phyloP scores from a whole-genome alignment of 2,329 filamentous ascomycete genomes.

The Paracoccidioides brasiliensis region DNA sequence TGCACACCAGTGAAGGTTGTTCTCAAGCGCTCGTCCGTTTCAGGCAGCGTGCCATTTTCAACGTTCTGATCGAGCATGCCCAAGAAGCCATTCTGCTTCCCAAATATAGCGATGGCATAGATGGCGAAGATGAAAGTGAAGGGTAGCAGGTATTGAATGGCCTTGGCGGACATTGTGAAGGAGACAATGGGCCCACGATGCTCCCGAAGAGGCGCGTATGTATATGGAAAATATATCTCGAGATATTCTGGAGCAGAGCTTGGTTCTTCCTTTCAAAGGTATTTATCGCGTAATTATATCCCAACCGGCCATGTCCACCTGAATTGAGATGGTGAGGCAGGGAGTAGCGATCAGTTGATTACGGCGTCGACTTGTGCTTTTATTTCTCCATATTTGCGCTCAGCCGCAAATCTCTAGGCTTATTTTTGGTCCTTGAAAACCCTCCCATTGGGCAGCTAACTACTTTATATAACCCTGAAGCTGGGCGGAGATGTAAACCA shows the following conservation, averaged over 20 bases:
- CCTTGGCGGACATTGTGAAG: background rate
- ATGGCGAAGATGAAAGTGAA: slow-evolving; percentile 20
- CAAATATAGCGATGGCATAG: slow-evolving; percentile 20
- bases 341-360: too few species aligned
- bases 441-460: too few species aligned
- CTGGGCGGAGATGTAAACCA: too few species aligned
- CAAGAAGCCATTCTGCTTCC: slow-evolving; percentile 20
- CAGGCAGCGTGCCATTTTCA: slow-evolving; percentile 17
- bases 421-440: too few species aligned
- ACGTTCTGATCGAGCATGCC: slow-evolving; percentile 12
- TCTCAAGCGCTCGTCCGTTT: slow-evolving; percentile 17
- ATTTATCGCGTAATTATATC: background rate
- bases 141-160: slow-evolving; percentile 13
- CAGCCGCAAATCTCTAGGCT: too few species aligned
- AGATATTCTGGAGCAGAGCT: background rate
- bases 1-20: slow-evolving; percentile 23
- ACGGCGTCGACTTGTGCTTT: too few species aligned
- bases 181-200: background rate
- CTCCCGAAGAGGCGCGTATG: background rate
- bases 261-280: background rate
- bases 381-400: too few species aligned
- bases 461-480: too few species aligned
- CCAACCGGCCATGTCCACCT: background rate
- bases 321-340: background rate
- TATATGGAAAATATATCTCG: background rate